These are phyloP conservation scores for Flagelloscypha sp. DNA, from an alignment of 768 basidiomycete species.

Conservation along the genomic window DNA sequence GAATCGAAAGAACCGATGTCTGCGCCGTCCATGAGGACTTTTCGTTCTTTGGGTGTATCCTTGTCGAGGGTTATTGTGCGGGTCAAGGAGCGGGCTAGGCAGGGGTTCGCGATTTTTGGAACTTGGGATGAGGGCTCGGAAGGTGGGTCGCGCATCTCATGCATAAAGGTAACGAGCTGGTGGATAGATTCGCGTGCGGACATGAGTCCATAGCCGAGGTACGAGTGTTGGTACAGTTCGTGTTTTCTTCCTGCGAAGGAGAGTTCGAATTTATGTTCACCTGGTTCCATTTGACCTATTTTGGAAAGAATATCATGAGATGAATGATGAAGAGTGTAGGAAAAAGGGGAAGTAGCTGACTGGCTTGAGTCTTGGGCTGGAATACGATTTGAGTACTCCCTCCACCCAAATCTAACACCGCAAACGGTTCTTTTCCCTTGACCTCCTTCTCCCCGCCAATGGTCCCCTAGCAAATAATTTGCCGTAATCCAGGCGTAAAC, in stretches of 20 bases:
- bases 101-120: conserved; percentile 67
- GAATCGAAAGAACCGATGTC: conserved; percentile 79
- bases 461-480: conserved; percentile 79
- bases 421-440: conserved; percentile 51
- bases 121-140: conserved; percentile 11
- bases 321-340: no score
- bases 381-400: conserved; percentile 98
- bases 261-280: conserved; percentile 89
- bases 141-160: conserved; percentile 28
- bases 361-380: conserved; percentile 70
- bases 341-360: no score
- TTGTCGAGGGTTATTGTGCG: conserved; percentile 58
- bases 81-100: conserved; percentile 60
- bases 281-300: conserved; percentile 39
- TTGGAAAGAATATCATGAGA: no score
- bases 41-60: no score
- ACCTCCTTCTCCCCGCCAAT: conserved; percentile 52
- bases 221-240: conserved; percentile 93
- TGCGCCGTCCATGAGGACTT: conserved; percentile 79
- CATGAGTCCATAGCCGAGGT: conserved; percentile 95
- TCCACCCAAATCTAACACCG: conserved; percentile 93
- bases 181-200: conserved; percentile 78
- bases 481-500: conserved; percentile 99
- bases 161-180: conserved; percentile 83
- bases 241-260: conserved; percentile 62